These are phyloP conservation scores for Fragaria iinumae DNA, from an alignment of 306 rosid species.

Conservation along the genomic window DNA sequence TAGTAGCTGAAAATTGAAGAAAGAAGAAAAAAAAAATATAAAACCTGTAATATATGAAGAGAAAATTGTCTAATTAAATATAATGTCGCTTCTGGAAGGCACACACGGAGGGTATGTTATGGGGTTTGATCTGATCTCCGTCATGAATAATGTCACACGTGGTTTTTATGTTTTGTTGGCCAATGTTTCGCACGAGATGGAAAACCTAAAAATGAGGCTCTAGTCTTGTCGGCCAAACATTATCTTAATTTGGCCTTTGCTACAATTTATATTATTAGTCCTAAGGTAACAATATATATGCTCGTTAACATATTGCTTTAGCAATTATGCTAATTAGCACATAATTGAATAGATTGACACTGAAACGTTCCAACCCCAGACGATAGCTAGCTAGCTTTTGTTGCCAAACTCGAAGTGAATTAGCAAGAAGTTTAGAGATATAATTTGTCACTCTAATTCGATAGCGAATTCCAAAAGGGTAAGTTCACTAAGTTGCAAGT, in stretches of 20 bases:
- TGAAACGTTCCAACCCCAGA: background rate
- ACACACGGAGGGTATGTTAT: background rate
- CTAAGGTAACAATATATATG: background rate
- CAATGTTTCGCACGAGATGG: slow-evolving; percentile 47
- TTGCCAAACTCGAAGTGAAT: background rate
- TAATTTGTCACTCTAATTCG: too few species aligned
- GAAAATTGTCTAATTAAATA: background rate
- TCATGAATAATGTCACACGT: slow-evolving; percentile 6
- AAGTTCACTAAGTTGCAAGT: too few species aligned
- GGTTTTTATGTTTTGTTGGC: background rate
- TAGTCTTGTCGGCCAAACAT: slow-evolving; percentile 42
- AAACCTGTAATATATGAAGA: background rate
- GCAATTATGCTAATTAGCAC: background rate
- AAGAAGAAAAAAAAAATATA: background rate
- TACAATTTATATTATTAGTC: background rate
- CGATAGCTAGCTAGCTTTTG: background rate
- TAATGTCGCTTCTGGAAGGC: slow-evolving; percentile 10
- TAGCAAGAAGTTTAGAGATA: background rate
- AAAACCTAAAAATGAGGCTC: background rate
- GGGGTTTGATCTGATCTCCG: background rate
- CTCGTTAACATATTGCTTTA: background rate
- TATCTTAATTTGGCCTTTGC: background rate
- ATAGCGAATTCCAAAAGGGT: too few species aligned
- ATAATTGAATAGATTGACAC: background rate
- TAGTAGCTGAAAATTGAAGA: background rate